These are phyloP conservation scores for Helminthosporium solani DNA, from an alignment of 2,329 filamentous ascomycete genomes.

Conservation along the genomic window DNA sequence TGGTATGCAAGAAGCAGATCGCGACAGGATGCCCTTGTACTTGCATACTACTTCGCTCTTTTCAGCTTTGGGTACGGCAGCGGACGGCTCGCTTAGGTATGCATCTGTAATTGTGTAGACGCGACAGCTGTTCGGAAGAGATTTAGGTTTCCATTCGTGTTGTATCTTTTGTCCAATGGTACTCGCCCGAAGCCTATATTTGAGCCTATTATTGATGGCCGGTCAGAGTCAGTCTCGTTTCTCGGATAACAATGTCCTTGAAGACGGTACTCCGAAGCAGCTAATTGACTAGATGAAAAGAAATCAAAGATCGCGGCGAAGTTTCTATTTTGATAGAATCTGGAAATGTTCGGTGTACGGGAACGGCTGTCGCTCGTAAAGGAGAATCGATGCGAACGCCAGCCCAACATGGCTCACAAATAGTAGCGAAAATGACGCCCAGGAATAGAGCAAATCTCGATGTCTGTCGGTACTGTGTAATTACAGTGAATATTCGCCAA, in stretches of 20 bases:
- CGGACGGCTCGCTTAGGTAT: constrained; percentile 25
- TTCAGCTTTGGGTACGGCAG: constrained; percentile 19
- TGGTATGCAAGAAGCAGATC: constrained; percentile 11
- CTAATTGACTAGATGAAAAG: constrained; percentile 4
- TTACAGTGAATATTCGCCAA: background rate
- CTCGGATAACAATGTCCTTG: constrained; percentile 15
- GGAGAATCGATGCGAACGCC: background rate
- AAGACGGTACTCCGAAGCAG: constrained; percentile 6
- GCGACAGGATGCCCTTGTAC: constrained; percentile 17
- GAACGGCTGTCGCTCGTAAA: background rate
- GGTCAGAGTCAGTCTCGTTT: constrained; percentile 10
- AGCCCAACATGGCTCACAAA: constrained; percentile 1
- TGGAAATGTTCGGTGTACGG: background rate
- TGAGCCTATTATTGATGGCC: constrained; percentile 14
- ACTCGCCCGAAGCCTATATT: background rate
- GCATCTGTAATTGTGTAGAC: constrained; percentile 11
- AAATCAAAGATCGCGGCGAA: background rate
- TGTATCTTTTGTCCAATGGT: constrained; percentile 11
- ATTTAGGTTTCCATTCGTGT: constrained; percentile 5
- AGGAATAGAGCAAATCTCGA: background rate
- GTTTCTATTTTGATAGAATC: background rate
- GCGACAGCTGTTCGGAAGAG: constrained; percentile 13
- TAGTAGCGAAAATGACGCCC: background rate
- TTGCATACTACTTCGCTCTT: constrained; percentile 17
- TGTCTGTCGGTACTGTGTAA: no score